Percentiles rank a stretch among this genome's conserved stretches.
phyloP scores from a whole-genome alignment of 164 flowering plant species.

The Amborella trichopoda region DNA sequence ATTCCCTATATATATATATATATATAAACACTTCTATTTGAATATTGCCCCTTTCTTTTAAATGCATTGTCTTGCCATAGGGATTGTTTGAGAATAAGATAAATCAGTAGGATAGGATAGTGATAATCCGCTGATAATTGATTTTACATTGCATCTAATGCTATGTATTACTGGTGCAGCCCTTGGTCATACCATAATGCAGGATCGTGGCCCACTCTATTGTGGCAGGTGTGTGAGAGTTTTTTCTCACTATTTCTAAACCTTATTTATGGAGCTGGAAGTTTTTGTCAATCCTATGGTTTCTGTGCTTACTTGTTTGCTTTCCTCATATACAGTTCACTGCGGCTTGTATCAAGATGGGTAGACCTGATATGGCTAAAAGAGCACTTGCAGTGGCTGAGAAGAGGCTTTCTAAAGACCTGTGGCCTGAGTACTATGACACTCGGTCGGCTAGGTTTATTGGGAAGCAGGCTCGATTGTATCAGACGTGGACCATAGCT shows the following conservation, averaged over 20 bases:
- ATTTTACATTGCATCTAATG: neutral
- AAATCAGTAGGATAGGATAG: too few relatives aligned
- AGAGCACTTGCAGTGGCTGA: constrained; percentile 49
- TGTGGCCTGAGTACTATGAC: constrained; percentile 75
- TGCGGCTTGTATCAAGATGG: constrained; percentile 66
- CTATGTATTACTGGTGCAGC: constrained; percentile 21
- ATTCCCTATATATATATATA: too few relatives aligned
- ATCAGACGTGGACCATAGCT: constrained; percentile 81
- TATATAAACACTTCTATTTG: too few relatives aligned
- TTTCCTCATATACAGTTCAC: constrained; percentile 36
- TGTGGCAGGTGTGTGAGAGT: constrained; percentile 74
- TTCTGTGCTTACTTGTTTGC: neutral
- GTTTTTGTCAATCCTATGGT: neutral
- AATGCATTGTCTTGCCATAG: too few relatives aligned
- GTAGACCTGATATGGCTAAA: constrained; percentile 40
- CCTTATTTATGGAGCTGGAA: neutral
- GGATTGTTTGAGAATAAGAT: too few relatives aligned
- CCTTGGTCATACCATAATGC: constrained; percentile 97
- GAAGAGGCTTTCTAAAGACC: constrained; percentile 36
- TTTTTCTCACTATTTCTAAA: neutral
- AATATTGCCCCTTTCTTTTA: too few relatives aligned
- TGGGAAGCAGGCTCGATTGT: constrained; percentile 53
- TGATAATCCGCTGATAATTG: too few relatives aligned
- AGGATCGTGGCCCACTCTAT: constrained; percentile 92
- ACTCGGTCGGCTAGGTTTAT: constrained; percentile 50